Base-by-base conservation (phyloP, 2,329 filamentous ascomycete genomes). In the Rugonectria rugulosa region DNA sequence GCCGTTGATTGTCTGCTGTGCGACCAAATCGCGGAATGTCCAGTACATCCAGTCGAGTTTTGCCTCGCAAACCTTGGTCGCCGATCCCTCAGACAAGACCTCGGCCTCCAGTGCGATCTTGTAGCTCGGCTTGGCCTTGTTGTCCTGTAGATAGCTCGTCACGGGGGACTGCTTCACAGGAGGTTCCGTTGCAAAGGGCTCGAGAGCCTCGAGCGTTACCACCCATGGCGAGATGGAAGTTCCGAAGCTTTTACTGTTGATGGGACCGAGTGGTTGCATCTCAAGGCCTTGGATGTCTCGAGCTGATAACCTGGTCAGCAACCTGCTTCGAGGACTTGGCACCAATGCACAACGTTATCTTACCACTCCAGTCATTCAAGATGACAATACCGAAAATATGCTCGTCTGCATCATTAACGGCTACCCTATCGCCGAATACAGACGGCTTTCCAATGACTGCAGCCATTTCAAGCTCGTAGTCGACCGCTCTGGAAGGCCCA, bases 181-280 rank as follows among this genome's bases (percentile, higher is more conserved):
- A 0, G 57, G 12, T 0, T 36, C 46, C 0, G 67, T 51, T 9
- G 84, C 83, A 42, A 87, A 84, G 21, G 86, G 79, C 5, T 83
- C 75, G n/a, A 88, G 67, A 0, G 86, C 85, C 29, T 87, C 84
- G 2, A 83, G 72, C 0, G 84, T 85, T 4, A 88, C 69, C 11
- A 88, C 73, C 86, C 86, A 88, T 0, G 86, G 84, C 0, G 81
- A 84, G 19, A 88, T 81, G 1, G 77, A 79, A 0, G 84, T 88
- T 6, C 77, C 79, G 37, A 87, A 86, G 26, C 79, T 81, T 67
- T 88, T 89, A 3, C 80, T 78, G 45, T 87, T 85, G 47, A 88
- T 77, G 0, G 86, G 86, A 0, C 85, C 85, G 0, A 88, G 70
- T 0, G 84, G 84, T 3, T 73, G 74, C 84, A 88, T 87, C 61